phyloP scores from a whole-genome alignment of 805 yeast species.

The Naumovozyma castellii region DNA sequence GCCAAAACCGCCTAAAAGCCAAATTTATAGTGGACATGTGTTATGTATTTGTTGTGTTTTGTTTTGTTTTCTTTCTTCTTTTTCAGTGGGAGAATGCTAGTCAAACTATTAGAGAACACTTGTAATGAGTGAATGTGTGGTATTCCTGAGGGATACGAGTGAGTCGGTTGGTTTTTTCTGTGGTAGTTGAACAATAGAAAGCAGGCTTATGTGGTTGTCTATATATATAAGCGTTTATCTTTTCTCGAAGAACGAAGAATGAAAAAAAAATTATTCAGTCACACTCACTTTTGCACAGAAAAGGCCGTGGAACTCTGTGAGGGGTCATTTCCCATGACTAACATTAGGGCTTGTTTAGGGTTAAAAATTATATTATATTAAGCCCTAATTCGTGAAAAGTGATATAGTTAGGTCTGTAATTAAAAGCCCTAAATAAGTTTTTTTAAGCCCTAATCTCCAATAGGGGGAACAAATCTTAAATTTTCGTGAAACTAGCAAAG shows the following conservation, averaged over 20 bases:
- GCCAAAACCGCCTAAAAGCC: constrained; percentile 57
- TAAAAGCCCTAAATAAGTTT: not conserved
- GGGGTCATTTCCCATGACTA: not conserved
- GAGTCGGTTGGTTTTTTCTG: not conserved
- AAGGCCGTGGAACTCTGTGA: not conserved
- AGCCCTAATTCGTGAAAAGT: not conserved
- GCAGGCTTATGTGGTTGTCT: too few species aligned
- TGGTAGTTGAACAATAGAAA: too few species aligned
- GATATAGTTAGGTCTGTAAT: not conserved
- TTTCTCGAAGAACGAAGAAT: too few species aligned
- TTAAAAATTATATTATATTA: too few species aligned
- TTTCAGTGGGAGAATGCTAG: too few species aligned
- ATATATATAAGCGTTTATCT: too few species aligned
- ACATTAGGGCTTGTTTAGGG: not conserved
- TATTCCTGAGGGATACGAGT: too few species aligned
- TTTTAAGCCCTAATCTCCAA: too few species aligned
- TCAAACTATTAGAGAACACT: not conserved
- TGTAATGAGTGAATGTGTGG: not conserved
- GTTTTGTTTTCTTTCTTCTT: constrained; percentile 6
- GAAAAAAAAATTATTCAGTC: too few species aligned
- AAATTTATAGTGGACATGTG: constrained; percentile 16
- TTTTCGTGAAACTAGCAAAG: too few species aligned
- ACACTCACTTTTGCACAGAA: too few species aligned
- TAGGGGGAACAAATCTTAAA: too few species aligned
- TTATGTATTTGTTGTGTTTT: constrained; percentile 1